Base-by-base conservation (phyloP, 305 asterid species). In the Plantago lanceolata region DNA sequence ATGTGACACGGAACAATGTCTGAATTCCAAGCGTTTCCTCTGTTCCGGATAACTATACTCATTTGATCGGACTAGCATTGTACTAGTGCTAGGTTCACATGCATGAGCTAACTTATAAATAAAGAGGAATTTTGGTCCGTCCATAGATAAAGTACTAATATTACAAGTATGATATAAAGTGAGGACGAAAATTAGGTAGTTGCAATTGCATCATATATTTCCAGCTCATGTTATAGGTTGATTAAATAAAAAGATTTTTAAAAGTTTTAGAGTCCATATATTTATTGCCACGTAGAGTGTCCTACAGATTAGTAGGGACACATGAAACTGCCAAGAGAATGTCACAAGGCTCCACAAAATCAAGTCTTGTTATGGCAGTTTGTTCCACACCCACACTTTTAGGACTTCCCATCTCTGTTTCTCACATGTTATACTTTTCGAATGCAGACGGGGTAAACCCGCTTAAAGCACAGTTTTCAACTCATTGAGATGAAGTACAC, bases 351-450 rank as follows among this genome's bases (percentile, higher is more conserved):
- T 59, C 93, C 88, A 74, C 17, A 62, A 52, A 79, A 47, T 50
- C 67, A 73, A 65, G 82, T 75, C 76, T 78, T 65, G 67, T 75
- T 66, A 63, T 53, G 76, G 63, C 83, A 76, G 77, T 73, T 86
- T 66, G 15, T 31, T 24, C 58, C 49, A 60, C 18, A 24, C 28
- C 28, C 1, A 1, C 28, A 24, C 28, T 24, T 24, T 24, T 24
- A 24, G 28, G 28, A 24, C 28, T 24, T n/a, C n/a, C n/a, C n/a
- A 24, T 24, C 28, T 24, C 28, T 24, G 28, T 24, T 24, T 1
- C 3, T 24, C 3, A 24, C 28, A 24, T 1, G 3, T 24, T 24
- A 24, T 24, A 24, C 28, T 3, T 24, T 1, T 24, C 8, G 4
- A 6, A 50, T 9, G 20, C 56, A 6, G 18, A 50, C 26, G 9